Base-by-base conservation (phyloP, 23 red algal genomes). In the Gracilaria gracilis region DNA sequence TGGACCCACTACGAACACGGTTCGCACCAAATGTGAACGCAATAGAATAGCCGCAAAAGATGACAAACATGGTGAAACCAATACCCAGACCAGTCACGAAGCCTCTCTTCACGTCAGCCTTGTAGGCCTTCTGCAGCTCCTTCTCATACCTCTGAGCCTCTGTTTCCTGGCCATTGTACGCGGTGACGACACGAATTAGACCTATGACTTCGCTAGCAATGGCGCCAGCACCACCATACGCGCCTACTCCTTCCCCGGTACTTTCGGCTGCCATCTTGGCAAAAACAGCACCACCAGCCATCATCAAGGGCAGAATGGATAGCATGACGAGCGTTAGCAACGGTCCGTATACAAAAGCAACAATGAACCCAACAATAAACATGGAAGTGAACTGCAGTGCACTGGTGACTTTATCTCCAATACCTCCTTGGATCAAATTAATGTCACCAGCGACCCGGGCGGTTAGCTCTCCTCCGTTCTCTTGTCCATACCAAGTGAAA, bases 11-110 rank as follows among this genome's bases (percentile, higher is more conserved):
- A 9, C 84, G 72, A 37, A 99, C 91, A 2, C 90, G 83, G 65
- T 89, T 67, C 25, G 89, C 85, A 28, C 97, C 97, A 48, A 82
- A 99, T 62, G 89, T 93, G 71, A 99, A 94, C 0, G 94, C 93
- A 34, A 99, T 80, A 19, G 93, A 90, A 79, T 99, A 99, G 4
- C 84, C 78, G 71, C 94, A 82, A 42, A 96, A 95, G 48, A 99
- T 96, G 35, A 96, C 79, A 53, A 99, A 94, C 69, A 99, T 94
- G 20, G 97, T 95, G 46, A 96, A 79, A 0, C 97, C 97, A 38
- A 99, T 85, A 21, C 75, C 85, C 20, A 96, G 12, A 29, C 97
- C 97, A 23, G 67, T 50, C 17, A 85, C 57, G 69, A 89, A 51
- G 24, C 75, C 83, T 66, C 90, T 85, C 59, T 90, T 92, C 32